Evolutionary conservation across 2,329 filamentous ascomycete genomes (phyloP).

Genomic region (Calonectria fujianensis): DNA sequence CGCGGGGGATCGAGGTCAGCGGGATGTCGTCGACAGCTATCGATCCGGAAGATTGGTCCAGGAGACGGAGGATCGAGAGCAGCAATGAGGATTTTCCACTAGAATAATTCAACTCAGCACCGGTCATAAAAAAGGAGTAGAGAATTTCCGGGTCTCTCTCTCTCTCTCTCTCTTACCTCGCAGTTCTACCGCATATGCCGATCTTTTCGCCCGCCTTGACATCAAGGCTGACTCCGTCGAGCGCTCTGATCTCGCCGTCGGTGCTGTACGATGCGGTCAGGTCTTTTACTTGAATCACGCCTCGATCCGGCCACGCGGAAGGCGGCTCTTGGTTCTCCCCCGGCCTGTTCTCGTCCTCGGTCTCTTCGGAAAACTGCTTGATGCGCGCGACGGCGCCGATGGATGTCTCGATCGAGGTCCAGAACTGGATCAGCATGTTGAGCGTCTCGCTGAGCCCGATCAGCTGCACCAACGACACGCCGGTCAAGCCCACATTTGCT

Average conservation of each 20-base stretch:
- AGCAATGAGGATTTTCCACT: constrained; percentile 72
- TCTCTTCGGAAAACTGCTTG: constrained; percentile 57
- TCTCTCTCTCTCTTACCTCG: constrained; percentile 52
- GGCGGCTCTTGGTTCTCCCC: constrained; percentile 49
- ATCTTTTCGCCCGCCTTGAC: constrained; percentile 66
- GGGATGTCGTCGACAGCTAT: constrained; percentile 67
- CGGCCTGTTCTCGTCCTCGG: constrained; percentile 53
- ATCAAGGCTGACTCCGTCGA: constrained; percentile 50
- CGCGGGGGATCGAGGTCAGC: constrained; percentile 63
- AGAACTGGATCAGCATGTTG: constrained; percentile 60
- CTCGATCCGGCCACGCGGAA: constrained; percentile 56
- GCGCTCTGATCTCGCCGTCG: constrained; percentile 42
- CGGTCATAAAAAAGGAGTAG: too few species aligned
- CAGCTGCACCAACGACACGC: constrained; percentile 58
- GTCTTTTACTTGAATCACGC: constrained; percentile 53
- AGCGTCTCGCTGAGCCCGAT: constrained; percentile 59
- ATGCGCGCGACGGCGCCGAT: constrained; percentile 61
- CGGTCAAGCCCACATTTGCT: constrained; percentile 58
- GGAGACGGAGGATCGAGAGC: constrained; percentile 67
- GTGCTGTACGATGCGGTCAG: constrained; percentile 56
- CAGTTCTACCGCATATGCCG: constrained; percentile 71
- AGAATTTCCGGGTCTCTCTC: neutral
- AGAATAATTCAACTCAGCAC: neutral
- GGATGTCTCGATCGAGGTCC: constrained; percentile 63
- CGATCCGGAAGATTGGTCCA: constrained; percentile 62